Conservation (phyloP, 169 alveolate species). For the Cystoisospora suis region DNA sequence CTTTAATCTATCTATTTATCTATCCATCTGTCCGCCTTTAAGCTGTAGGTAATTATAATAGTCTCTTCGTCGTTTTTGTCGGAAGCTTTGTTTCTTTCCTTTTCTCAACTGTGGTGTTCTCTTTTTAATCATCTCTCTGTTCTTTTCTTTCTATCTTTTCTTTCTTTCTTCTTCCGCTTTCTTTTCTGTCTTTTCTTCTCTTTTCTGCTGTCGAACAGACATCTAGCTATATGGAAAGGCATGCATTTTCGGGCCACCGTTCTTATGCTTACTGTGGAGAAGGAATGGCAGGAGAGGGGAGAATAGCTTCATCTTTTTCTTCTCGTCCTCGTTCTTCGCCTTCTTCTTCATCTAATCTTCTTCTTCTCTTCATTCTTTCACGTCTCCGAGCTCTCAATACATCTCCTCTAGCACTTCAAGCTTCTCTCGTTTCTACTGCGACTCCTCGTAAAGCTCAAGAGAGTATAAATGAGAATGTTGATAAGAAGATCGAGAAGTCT, state of each 20-base stretch:
- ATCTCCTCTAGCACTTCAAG: neutral
- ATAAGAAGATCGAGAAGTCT: neutral
- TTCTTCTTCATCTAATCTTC: neutral
- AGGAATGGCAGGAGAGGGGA: neutral
- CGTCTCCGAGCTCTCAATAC: constrained; percentile 10
- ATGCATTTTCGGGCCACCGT: too few species aligned
- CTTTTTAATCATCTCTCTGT: neutral
- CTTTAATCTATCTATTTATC: neutral
- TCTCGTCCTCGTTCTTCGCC: neutral
- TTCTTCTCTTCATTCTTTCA: constrained; percentile 24
- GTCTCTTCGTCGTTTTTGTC: neutral
- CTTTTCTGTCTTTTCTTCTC: neutral
- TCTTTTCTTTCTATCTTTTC: neutral
- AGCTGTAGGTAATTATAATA: neutral
- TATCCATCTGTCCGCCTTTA: neutral
- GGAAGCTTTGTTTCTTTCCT: neutral
- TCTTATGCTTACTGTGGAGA: neutral
- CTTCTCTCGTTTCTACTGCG: too few species aligned
- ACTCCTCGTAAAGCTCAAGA: neutral
- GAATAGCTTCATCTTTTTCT: neutral
- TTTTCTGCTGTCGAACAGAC: neutral
- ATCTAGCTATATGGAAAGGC: too few species aligned
- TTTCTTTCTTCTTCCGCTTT: neutral
- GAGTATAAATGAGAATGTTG: neutral
- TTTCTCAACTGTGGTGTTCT: neutral